phyloP scores from a whole-genome alignment of 257 asterid genomes.

The Solanum ossicruentum region DNA sequence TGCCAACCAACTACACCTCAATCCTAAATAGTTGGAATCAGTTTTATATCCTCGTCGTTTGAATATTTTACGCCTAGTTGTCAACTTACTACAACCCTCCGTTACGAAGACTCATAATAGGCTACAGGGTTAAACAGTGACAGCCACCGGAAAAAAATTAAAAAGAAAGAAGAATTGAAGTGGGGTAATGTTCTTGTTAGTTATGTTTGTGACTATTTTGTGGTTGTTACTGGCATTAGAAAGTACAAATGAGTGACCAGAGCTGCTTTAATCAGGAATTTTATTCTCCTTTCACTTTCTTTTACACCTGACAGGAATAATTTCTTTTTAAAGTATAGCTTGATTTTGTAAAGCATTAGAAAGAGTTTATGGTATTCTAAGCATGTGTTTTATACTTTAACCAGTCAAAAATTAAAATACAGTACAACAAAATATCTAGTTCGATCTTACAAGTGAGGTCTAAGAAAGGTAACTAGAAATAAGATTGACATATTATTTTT shows the following conservation, averaged over 20 bases:
- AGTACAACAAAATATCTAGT: neutral
- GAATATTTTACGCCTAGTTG: neutral
- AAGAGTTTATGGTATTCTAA: neutral
- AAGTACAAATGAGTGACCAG: neutral
- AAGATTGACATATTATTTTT: neutral
- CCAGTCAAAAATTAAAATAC: neutral
- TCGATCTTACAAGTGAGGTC: too few relatives aligned
- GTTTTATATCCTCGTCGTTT: neutral
- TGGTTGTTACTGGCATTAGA: neutral
- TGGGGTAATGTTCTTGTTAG: neutral
- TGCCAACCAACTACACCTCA: neutral
- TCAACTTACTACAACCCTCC: neutral
- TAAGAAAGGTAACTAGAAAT: accelerated
- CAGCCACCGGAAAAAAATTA: neutral
- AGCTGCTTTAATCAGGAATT: neutral
- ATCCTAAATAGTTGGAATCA: neutral
- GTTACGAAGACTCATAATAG: neutral
- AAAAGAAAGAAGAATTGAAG: neutral
- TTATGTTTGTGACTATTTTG: neutral
- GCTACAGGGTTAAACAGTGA: neutral
- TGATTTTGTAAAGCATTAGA: neutral
- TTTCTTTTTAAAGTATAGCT: neutral
- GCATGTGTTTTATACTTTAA: neutral
- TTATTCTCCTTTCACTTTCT: neutral
- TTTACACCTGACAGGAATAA: neutral